These are phyloP conservation scores for Chenopodium suecicum DNA, from an alignment of 148 eudicot species.

Conservation along the genomic window DNA sequence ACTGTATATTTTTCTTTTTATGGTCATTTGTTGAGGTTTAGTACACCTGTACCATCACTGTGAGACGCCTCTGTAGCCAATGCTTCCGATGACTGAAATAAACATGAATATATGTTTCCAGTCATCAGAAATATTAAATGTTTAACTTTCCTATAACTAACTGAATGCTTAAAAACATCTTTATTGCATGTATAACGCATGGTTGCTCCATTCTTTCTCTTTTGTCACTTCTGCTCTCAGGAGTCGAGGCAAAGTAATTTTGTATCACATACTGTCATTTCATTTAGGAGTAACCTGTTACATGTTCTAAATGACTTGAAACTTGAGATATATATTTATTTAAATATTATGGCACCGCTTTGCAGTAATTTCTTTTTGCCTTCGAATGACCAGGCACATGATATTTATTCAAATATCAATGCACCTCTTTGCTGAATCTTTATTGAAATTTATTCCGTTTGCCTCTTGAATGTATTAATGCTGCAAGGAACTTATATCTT, in stretches of 20 bases:
- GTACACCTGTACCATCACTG: background rate
- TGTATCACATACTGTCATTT: background rate
- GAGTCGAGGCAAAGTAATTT: background rate
- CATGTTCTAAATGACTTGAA: no score
- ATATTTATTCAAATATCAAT: background rate
- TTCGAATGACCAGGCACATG: background rate
- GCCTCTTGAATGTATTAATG: background rate
- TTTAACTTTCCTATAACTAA: background rate
- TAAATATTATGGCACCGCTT: no score
- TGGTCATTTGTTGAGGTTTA: background rate
- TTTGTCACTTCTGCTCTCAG: background rate
- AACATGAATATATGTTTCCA: background rate
- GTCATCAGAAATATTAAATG: background rate
- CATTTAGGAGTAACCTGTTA: background rate
- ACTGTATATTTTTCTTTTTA: background rate
- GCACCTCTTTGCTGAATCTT: background rate
- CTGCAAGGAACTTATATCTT: slow-evolving; percentile 12
- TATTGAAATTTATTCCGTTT: background rate
- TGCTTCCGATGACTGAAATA: background rate
- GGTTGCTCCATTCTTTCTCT: background rate
- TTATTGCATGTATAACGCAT: background rate
- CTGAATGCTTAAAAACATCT: background rate
- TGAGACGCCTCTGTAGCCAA: background rate
- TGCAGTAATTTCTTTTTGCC: no score
- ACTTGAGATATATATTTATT: no score